Percentiles rank a stretch among this genome's conserved stretches.
Evolutionary conservation across 768 basidiomycete genomes (phyloP).

Genomic region (Dentipellis fragilis): DNA sequence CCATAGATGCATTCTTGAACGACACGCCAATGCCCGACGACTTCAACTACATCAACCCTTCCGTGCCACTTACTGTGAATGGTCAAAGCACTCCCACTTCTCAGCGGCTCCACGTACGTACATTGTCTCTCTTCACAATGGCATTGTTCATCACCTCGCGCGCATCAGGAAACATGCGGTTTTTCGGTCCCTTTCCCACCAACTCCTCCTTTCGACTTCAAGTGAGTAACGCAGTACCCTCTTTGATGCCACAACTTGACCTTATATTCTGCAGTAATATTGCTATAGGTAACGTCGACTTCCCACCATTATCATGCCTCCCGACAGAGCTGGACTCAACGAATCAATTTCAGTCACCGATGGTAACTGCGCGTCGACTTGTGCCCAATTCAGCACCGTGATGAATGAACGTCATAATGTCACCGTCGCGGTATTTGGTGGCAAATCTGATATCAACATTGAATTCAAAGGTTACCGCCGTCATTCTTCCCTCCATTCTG

Average conservation of each 20-base stretch:
- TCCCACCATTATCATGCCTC: too few relatives aligned
- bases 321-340: neutral
- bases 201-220: conserved; percentile 8
- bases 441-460: conserved; percentile 33
- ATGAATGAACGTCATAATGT: conserved; percentile 42
- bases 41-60: conserved; percentile 23
- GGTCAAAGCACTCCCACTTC: conserved; percentile 20
- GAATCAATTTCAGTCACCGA: conserved; percentile 6
- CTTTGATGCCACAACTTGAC: too few relatives aligned
- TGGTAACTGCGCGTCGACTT: conserved; percentile 40
- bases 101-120: conserved; percentile 23
- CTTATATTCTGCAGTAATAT: conserved; percentile 3
- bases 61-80: conserved; percentile 19
- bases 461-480: conserved; percentile 32
- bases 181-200: neutral
- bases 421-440: conserved; percentile 42
- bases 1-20: conserved; percentile 22
- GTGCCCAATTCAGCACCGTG: conserved; percentile 44
- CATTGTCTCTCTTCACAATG: neutral
- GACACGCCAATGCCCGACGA: conserved; percentile 16
- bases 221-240: neutral
- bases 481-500: conserved; percentile 17
- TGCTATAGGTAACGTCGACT: conserved; percentile 2
- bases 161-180: conserved; percentile 23
- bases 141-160: neutral